Evolutionary conservation across 768 basidiomycete genomes (phyloP).

Genomic region (Collybia sp.): DNA sequence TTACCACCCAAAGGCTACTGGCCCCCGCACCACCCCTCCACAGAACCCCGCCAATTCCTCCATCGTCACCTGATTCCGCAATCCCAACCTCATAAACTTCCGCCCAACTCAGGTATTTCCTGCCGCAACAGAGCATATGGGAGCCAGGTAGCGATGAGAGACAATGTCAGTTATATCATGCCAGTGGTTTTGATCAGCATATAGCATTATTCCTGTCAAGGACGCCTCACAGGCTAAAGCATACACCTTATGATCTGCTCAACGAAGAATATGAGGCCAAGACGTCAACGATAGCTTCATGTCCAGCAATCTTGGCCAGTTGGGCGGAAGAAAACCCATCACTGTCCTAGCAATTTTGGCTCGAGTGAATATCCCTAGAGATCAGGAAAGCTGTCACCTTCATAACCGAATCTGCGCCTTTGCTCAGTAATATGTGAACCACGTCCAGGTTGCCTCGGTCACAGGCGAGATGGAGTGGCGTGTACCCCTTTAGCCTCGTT

Average conservation of each 20-base stretch:
- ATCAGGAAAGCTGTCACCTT: conserved; percentile 39
- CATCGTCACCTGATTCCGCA: not conserved
- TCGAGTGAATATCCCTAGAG: no score
- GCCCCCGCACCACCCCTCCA: conserved; percentile 10
- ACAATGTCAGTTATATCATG: no score
- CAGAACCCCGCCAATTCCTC: not conserved
- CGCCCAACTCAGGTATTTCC: no score
- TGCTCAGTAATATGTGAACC: conserved; percentile 52
- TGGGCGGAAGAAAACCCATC: conserved; percentile 61
- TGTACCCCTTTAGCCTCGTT: conserved; percentile 63
- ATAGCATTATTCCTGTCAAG: no score
- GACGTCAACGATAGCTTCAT: conserved; percentile 44
- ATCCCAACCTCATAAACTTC: no score
- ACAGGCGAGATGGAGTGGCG: conserved; percentile 80
- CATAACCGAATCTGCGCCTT: conserved; percentile 59
- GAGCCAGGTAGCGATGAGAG: no score
- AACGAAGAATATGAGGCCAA: conserved; percentile 3
- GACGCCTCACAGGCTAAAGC: no score
- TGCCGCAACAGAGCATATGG: no score
- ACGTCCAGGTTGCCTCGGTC: conserved; percentile 68
- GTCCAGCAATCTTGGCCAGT: conserved; percentile 54
- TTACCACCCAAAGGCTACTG: conserved; percentile 39
- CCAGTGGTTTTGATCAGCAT: no score
- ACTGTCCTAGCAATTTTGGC: no score
- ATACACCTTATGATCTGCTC: no score